phyloP scores from a whole-genome alignment of 148 eudicot genomes.

The Diospyros kaki region DNA sequence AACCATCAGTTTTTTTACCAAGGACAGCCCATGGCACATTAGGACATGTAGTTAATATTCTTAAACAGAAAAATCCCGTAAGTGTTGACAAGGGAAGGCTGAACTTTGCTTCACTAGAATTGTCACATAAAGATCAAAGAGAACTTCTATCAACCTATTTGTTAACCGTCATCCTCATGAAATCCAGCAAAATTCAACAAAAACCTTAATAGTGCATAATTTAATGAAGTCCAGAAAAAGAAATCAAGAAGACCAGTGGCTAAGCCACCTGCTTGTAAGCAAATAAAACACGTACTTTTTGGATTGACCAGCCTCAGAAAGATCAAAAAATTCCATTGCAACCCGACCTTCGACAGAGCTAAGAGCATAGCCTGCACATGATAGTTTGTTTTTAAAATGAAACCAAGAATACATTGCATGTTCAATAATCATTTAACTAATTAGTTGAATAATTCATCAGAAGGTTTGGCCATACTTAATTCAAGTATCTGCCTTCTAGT shows the following conservation, averaged over 20 bases:
- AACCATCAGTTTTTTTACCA: neutral
- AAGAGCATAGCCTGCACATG: conserved; percentile 87
- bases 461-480: neutral
- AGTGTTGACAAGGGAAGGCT: neutral
- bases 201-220: neutral
- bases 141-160: neutral
- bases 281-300: conserved; percentile 59
- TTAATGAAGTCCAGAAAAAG: neutral
- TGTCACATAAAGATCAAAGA: neutral
- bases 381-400: conserved; percentile 1
- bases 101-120: neutral
- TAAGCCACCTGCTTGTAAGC: neutral
- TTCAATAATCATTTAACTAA: neutral
- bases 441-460: neutral
- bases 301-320: conserved; percentile 86
- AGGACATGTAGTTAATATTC: neutral
- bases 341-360: conserved; percentile 98
- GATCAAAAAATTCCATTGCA: conserved; percentile 95
- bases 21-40: neutral
- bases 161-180: neutral
- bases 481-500: neutral
- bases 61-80: neutral
- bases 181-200: conserved; percentile 3
- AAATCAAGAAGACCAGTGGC: neutral
- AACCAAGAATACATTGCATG: neutral